phyloP scores from a whole-genome alignment of 805 yeast species.

The Kluyveromyces siamensis region DNA sequence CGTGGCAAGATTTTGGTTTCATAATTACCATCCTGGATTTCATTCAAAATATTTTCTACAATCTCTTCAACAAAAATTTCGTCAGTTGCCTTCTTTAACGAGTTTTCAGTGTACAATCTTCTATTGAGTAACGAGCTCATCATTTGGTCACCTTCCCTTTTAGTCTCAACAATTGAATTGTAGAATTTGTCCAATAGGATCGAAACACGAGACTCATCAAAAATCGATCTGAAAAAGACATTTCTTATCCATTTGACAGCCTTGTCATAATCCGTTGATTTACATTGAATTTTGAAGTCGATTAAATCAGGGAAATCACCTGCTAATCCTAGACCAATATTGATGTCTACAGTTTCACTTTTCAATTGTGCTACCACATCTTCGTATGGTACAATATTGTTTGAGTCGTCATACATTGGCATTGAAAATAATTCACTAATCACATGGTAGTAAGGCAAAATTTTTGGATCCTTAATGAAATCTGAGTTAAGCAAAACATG shows the following conservation, averaged over 20 bases:
- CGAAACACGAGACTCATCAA: conserved; percentile 64
- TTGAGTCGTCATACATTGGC: conserved; percentile 60
- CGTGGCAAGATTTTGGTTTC: conserved; percentile 24
- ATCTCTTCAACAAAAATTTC: conserved; percentile 52
- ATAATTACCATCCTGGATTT: conserved; percentile 48
- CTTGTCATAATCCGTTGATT: conserved; percentile 47
- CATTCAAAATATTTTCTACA: conserved; percentile 37
- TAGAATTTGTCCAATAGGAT: conserved; percentile 39
- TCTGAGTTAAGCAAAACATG: conserved; percentile 50
- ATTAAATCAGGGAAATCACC: conserved; percentile 60
- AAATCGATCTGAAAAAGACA: conserved; percentile 54
- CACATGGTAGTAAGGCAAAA: conserved; percentile 58
- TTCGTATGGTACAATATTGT: conserved; percentile 54
- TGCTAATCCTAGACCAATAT: conserved; percentile 47
- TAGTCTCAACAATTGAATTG: conserved; percentile 30
- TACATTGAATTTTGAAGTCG: conserved; percentile 52
- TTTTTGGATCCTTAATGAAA: conserved; percentile 36
- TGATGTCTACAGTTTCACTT: conserved; percentile 58
- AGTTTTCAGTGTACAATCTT: conserved; percentile 44
- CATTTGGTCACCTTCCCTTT: conserved; percentile 42
- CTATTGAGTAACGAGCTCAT: conserved; percentile 53
- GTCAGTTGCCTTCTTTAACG: conserved; percentile 61
- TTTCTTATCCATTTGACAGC: conserved; percentile 74
- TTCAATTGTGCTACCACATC: conserved; percentile 67
- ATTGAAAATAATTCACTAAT: conserved; percentile 60